These are phyloP conservation scores for Strobilomyces dryophilus DNA, from an alignment of 768 basidiomycete genomes.

Conservation along the genomic window DNA sequence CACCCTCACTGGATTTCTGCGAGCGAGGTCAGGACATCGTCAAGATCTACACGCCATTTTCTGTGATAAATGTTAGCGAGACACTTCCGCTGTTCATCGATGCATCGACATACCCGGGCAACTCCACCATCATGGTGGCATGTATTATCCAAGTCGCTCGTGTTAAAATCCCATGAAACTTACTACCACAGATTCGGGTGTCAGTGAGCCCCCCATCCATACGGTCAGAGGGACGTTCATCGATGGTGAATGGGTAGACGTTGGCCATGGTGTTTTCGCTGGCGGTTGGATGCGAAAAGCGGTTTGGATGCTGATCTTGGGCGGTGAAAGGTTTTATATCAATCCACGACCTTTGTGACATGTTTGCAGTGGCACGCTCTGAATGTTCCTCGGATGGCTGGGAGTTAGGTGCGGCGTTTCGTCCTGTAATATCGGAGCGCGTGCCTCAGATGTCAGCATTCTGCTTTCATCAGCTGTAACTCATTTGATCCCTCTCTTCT, in stretches of 20 bases:
- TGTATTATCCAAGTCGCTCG: background rate
- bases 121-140: background rate
- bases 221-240: background rate
- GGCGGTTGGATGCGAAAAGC: background rate
- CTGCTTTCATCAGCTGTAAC: too few relatives aligned
- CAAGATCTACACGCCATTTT: background rate
- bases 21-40: background rate
- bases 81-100: background rate
- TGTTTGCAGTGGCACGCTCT: background rate
- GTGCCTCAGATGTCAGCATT: too few relatives aligned
- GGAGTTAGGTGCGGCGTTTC: background rate
- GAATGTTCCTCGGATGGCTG: background rate
- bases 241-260: background rate
- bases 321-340: background rate
- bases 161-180: background rate
- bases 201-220: background rate
- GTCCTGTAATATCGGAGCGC: background rate
- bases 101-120: background rate
- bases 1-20: background rate
- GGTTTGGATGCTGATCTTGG: background rate
- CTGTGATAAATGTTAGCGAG: background rate
- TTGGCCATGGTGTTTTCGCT: background rate
- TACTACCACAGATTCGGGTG: background rate
- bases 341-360: background rate
- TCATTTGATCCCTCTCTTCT: too few relatives aligned